Evolutionary conservation across 192 early-diverging fungal genomes (phyloP).

Genomic region (Pilobolus umbonatus): DNA sequence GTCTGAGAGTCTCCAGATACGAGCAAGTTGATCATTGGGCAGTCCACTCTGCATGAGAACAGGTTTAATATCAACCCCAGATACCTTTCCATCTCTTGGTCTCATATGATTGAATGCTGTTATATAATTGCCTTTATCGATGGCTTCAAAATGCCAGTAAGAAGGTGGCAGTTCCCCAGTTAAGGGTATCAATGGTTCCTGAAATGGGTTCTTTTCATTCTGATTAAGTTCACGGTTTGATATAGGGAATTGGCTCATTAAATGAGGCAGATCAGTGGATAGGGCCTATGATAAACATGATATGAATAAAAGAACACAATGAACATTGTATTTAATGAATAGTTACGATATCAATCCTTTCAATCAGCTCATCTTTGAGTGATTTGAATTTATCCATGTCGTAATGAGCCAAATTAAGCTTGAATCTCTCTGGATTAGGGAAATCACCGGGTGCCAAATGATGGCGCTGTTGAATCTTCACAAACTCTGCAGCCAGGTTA

Average conservation of each 20-base stretch:
- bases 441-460: conserved; percentile 55
- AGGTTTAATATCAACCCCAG: conserved; percentile 37
- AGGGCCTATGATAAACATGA: conserved; percentile 25
- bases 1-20: conserved; percentile 60
- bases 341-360: conserved; percentile 40
- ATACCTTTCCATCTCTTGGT: conserved; percentile 36
- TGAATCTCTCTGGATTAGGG: conserved; percentile 40
- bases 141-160: conserved; percentile 32
- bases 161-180: conserved; percentile 23
- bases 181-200: conserved; percentile 1
- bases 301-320: not conserved
- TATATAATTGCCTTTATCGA: conserved; percentile 37
- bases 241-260: conserved; percentile 37
- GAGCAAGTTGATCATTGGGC: conserved; percentile 45
- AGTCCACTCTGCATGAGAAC: conserved; percentile 52
- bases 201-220: conserved; percentile 37
- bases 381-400: conserved; percentile 47
- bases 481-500: conserved; percentile 64
- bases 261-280: conserved; percentile 39
- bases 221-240: conserved; percentile 33
- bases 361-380: conserved; percentile 40
- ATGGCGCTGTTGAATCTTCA: conserved; percentile 61
- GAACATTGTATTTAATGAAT: not conserved
- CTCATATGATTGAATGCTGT: conserved; percentile 32
- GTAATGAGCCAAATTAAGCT: conserved; percentile 32